phyloP scores from a whole-genome alignment of 352 stramenopile species.

The Phytopythium mirpurense region DNA sequence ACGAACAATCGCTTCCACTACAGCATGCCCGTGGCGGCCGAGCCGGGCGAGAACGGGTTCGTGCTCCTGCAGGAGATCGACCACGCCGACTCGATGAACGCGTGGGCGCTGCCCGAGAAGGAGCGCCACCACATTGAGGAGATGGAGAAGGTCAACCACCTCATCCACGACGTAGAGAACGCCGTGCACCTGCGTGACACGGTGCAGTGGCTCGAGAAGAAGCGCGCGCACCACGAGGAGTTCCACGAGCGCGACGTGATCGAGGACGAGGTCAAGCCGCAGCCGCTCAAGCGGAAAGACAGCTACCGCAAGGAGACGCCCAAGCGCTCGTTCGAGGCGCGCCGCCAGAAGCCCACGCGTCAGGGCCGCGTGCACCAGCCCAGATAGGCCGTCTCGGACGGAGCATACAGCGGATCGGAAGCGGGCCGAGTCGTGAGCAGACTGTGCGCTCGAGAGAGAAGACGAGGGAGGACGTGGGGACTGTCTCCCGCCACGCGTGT shows the following conservation, averaged over 20 bases:
- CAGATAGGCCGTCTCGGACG: too few relatives aligned
- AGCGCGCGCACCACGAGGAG: constrained; percentile 51
- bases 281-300: constrained; percentile 41
- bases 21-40: constrained; percentile 52
- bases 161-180: constrained; percentile 73
- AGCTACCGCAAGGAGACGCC: constrained; percentile 28
- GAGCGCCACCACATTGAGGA: constrained; percentile 62
- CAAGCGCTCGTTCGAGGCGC: constrained; percentile 35
- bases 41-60: constrained; percentile 57
- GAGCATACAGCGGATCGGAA: too few relatives aligned
- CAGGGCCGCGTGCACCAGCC: constrained; percentile 62
- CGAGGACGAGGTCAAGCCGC: constrained; percentile 45
- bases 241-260: constrained; percentile 49
- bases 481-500: not conserved
- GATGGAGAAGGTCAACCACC: constrained; percentile 69
- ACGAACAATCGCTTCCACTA: constrained; percentile 78
- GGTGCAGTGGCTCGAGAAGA: constrained; percentile 51
- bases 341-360: constrained; percentile 49
- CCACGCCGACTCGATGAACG: constrained; percentile 38
- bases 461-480: too few relatives aligned
- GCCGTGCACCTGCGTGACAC: constrained; percentile 54
- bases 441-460: too few relatives aligned
- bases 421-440: too few relatives aligned
- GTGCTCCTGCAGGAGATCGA: constrained; percentile 70
- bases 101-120: constrained; percentile 31